Evolutionary conservation across 331 rosid species (phyloP), one percentile per base, ranked within the genome.

Genomic region (Pyracantha coccinea): DNA sequence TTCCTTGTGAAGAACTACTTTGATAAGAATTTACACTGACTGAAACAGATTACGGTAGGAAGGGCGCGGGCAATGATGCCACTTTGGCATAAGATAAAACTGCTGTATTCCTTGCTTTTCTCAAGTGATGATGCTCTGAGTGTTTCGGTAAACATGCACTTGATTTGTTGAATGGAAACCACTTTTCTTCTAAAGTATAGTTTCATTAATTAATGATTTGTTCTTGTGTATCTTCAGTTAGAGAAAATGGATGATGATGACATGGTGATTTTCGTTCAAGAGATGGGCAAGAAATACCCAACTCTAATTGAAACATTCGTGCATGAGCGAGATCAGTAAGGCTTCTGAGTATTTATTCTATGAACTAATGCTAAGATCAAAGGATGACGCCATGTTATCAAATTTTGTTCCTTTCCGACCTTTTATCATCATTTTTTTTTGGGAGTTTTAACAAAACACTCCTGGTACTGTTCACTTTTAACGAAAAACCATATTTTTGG

Each of bases 31-130:
- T 69, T 78, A 41, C 35, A 75, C 79, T 81, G 81, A 31, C 53
- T 44, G 77, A 77, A 65, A 77, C 93, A 92, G 97, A 88, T 92
- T 77, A 94, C 99, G 45, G 19, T 92, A 63, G 78, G 80, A 79
- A 92, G 99, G 87, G 89, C 97, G 28, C 90, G 99, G 99, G 87
- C 79, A n/a, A 91, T 86, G 88, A 90, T 94, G 97, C 96, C 97
- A 2, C 92, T 88, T 83, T 90, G 96, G 97, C 88, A 92, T 75
- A 94, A 90, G 85, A 84, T 90, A 72, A 94, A 92, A 81, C 79
- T 92, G 77, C 29, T 94, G 41, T 92, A 85, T 79, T 76, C 88
- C 65, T 63, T 92, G 74, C 66, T 92, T 77, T 92, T 88, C 29
- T 80, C 96, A 88, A 81, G 92, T 96, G 35, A 85, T 5, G 93